Evolutionary conservation across 257 asterid genomes (phyloP).

Genomic region (Datura wrightii): DNA sequence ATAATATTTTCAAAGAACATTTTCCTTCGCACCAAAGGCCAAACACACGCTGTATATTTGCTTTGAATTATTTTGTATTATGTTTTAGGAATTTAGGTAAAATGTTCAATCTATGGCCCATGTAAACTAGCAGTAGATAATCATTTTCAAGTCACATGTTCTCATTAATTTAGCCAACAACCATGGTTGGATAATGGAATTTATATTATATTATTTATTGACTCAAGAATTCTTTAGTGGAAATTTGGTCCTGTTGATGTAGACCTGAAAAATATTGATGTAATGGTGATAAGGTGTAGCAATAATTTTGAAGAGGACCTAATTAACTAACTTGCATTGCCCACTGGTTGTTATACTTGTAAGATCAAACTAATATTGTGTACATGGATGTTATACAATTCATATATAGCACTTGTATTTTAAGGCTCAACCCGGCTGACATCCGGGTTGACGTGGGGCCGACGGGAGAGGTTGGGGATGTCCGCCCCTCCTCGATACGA

Average conservation of each 20-base stretch:
- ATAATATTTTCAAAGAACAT: no score
- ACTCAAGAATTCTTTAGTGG: slow-evolving; percentile 5
- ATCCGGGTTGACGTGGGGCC: no score
- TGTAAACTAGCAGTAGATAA: neutral
- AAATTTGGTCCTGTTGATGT: neutral
- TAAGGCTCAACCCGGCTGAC: no score
- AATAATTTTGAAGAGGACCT: neutral
- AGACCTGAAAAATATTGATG: slow-evolving; percentile 2
- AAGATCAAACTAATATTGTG: neutral
- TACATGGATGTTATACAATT: no score
- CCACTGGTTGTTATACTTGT: neutral
- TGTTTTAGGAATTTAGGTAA: neutral
- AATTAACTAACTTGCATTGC: neutral
- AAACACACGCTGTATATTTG: neutral
- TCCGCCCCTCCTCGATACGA: no score
- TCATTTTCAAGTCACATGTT: slow-evolving; percentile 18
- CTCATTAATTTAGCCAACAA: slow-evolving; percentile 11
- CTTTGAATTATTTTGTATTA: neutral
- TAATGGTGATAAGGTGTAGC: neutral
- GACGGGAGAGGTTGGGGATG: no score
- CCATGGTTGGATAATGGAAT: neutral
- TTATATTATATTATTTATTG: neutral
- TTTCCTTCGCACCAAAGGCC: no score
- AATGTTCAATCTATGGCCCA: neutral
- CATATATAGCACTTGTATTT: no score